These are phyloP conservation scores for Populus davidiana DNA, from an alignment of 345 rosid genomes.

Conservation along the genomic window DNA sequence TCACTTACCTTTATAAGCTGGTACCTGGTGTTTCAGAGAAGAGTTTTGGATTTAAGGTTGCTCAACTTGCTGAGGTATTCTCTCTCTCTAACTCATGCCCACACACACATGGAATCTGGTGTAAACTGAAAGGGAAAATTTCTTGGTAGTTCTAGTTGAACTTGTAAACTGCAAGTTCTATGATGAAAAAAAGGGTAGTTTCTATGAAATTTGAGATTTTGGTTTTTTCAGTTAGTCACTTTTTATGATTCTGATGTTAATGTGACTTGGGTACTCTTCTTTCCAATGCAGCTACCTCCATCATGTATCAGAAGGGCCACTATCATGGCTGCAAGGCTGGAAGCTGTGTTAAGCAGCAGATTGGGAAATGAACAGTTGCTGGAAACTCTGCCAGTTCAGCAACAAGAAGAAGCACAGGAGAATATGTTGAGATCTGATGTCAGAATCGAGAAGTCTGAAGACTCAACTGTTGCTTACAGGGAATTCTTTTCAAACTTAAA, in stretches of 20 bases:
- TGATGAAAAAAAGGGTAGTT: too few relatives aligned
- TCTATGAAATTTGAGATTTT: too few relatives aligned
- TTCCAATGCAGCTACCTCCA: conserved; percentile 59
- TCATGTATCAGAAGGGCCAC: conserved; percentile 62
- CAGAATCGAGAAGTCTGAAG: conserved; percentile 24
- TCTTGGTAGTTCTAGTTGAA: too few relatives aligned
- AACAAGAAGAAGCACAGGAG: conserved; percentile 21
- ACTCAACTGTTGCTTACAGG: conserved; percentile 26
- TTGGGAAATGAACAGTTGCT: conserved; percentile 15
- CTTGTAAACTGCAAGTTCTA: too few relatives aligned
- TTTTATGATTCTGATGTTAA: too few relatives aligned
- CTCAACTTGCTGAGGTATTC: conserved; percentile 80
- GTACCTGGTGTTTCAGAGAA: conserved; percentile 71
- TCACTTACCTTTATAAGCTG: conserved; percentile 86
- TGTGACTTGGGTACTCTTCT: not conserved
- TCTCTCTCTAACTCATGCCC: not conserved
- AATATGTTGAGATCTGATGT: conserved; percentile 10
- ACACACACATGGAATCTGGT: too few relatives aligned
- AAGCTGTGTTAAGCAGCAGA: conserved; percentile 49
- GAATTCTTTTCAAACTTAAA: conserved; percentile 46
- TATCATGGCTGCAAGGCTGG: conserved; percentile 68
- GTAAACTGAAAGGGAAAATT: too few relatives aligned
- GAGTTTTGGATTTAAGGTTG: conserved; percentile 92
- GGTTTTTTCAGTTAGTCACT: too few relatives aligned
- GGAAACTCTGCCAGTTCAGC: conserved; percentile 11